Evolutionary conservation across 2,329 filamentous ascomycete species (phyloP), one percentile per base, ranked within the genome.

Genomic region (Talaromyces sp.): DNA sequence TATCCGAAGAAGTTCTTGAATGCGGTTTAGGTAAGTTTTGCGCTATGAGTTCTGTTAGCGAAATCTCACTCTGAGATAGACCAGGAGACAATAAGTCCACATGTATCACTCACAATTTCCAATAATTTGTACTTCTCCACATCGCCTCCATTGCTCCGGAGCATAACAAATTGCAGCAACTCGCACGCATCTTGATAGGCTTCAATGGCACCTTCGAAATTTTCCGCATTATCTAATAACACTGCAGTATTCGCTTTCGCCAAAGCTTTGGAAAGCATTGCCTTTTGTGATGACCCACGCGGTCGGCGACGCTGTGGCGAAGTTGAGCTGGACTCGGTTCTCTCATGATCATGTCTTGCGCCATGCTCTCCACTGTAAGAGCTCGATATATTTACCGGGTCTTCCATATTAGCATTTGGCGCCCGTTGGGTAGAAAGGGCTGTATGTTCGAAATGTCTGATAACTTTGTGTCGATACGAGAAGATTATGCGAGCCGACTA

Each of bases 221-320:
- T 97, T 73, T 95, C 91, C 14, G 92, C 93, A 85, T 97, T 98
- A 79, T 99, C 95, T 47, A 99, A 86, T 70, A 97, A 86, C 31
- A 99, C 95, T 24, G 95, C 95, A 13, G 92, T 94, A 74, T 99
- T 97, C 59, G 95, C 95, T 79, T 97, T 97, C 75, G 96, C 90
- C 63, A 99, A 82, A 0, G 95, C 95, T 71, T 91, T 91, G n/a
- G 94, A 97, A 41, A 99, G 85, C 93, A 98, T 98, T 11, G 89
- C 91, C 81, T 97, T 98, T 76, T 98, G 90, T 1, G 90, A 92
- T 14, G 87, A 86, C n/a, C 77, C 78, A 67, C 79, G 77, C 68
- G 75, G 75, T 66, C 72, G 43, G 72, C 73, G 22, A 68, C 67
- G n/a, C 70, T 67, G 60, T 27, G 66, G 68, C 13, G 69, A 70